phyloP scores from a whole-genome alignment of 306 rosid species.

The Rosa chinensis region DNA sequence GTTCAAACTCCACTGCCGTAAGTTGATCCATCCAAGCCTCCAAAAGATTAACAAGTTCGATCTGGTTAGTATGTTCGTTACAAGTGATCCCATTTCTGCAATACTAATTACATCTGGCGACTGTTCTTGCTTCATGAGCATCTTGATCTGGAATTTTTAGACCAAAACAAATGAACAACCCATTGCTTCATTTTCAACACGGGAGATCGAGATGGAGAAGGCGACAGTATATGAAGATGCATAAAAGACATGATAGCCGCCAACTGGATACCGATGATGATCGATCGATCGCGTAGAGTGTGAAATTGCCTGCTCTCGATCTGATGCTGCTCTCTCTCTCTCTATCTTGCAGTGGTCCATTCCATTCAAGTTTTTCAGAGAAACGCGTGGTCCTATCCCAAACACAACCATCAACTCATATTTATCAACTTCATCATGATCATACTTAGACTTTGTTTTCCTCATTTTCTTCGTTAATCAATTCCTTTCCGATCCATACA shows the following conservation, averaged over 20 bases:
- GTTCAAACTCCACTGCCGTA: neutral
- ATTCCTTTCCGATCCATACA: neutral
- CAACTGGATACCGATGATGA: slow-evolving; percentile 3
- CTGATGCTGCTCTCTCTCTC: neutral
- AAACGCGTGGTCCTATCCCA: slow-evolving; percentile 8
- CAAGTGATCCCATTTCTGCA: neutral
- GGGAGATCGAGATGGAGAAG: neutral
- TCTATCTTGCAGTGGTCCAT: neutral
- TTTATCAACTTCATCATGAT: neutral
- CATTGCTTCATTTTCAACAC: neutral
- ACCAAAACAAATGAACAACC: neutral
- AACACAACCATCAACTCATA: neutral
- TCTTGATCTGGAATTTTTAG: neutral
- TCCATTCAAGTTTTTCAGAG: neutral
- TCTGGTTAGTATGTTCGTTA: neutral
- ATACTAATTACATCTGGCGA: neutral
- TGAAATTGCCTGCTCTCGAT: neutral
- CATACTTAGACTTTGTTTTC: neutral
- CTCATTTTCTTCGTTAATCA: neutral
- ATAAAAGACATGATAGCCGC: neutral
- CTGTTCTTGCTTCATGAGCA: neutral
- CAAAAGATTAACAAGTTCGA: neutral
- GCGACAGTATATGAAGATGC: neutral
- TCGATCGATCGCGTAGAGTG: neutral
- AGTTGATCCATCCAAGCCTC: neutral